phyloP scores from a whole-genome alignment of 2,329 filamentous ascomycete genomes.

The Nigrospora osmanthi region DNA sequence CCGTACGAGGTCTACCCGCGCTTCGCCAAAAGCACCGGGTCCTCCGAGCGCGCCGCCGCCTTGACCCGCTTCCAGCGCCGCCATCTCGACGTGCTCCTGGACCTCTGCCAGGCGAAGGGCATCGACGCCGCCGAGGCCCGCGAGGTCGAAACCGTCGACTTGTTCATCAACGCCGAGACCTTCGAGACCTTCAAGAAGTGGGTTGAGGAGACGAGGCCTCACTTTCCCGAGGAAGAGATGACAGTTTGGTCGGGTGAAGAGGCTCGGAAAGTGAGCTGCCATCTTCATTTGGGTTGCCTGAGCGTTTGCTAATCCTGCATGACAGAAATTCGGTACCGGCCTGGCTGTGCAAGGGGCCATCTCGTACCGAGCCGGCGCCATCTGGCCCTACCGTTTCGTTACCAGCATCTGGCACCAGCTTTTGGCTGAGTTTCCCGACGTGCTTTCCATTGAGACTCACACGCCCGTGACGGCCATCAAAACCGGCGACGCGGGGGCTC shows the following conservation, averaged over 20 bases:
- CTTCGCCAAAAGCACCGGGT: conserved; percentile 14
- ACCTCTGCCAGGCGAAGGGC: conserved; percentile 21
- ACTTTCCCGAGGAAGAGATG: conserved; percentile 31
- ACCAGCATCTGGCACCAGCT: conserved; percentile 35
- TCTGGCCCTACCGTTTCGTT: conserved; percentile 44
- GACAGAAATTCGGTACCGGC: conserved; percentile 26
- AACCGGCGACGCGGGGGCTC: not conserved
- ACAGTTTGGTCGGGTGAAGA: conserved; percentile 23
- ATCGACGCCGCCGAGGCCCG: conserved; percentile 29
- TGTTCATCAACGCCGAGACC: conserved; percentile 29
- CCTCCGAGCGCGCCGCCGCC: conserved; percentile 25
- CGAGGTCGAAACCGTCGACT: conserved; percentile 37
- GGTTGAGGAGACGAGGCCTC: conserved; percentile 23
- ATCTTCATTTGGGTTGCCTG: not conserved
- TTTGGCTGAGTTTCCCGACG: conserved; percentile 20
- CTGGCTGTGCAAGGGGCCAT: conserved; percentile 30
- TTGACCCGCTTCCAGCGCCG: conserved; percentile 35
- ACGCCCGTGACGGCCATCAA: conserved; percentile 19
- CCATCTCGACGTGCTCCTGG: conserved; percentile 29
- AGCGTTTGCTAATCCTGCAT: conserved; percentile 1
- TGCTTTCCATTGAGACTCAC: conserved; percentile 28
- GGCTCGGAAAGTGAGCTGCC: conserved; percentile 18
- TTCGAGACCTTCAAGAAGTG: conserved; percentile 22
- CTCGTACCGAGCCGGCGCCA: conserved; percentile 36
- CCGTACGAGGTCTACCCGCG: conserved; percentile 32